Evolutionary conservation across 345 rosid species (phyloP).

Genomic region (Barbarea vulgaris): DNA sequence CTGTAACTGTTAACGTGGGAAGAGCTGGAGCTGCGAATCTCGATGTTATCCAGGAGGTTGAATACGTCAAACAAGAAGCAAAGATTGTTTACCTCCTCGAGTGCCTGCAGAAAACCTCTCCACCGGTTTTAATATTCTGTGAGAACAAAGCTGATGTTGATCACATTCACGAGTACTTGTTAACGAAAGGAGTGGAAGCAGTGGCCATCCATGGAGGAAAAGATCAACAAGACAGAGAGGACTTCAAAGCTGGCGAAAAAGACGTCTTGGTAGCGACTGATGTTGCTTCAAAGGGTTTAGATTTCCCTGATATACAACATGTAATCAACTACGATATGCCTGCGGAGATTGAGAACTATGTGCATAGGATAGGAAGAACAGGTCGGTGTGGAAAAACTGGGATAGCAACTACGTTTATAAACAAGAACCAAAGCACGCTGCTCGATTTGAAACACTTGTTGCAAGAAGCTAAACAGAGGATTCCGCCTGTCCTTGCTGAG

Average conservation of each 20-base stretch:
- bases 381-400: conserved; percentile 97
- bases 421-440: conserved; percentile 88
- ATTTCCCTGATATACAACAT: conserved; percentile 90
- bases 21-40: conserved; percentile 98
- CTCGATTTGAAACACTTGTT: conserved; percentile 86
- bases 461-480: conserved; percentile 92
- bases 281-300: conserved; percentile 92
- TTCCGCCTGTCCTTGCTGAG: conserved; percentile 93
- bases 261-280: conserved; percentile 94
- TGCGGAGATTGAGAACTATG: conserved; percentile 89
- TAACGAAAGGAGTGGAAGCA: conserved; percentile 92
- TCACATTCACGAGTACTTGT: conserved; percentile 87
- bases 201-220: conserved; percentile 93
- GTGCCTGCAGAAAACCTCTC: conserved; percentile 91
- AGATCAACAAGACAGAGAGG: conserved; percentile 93
- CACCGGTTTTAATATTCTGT: conserved; percentile 89
- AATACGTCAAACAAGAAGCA: conserved; percentile 95
- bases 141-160: conserved; percentile 98
- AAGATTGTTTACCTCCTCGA: conserved; percentile 93
- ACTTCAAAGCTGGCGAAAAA: conserved; percentile 80
- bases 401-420: conserved; percentile 88
- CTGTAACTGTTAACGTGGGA: conserved; percentile 85
- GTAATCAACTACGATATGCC: conserved; percentile 98
- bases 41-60: conserved; percentile 95
- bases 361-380: conserved; percentile 91